Evolutionary conservation across 148 eudicot species (phyloP), one percentile per base, ranked within the genome.

Genomic region (Rheum nobile): DNA sequence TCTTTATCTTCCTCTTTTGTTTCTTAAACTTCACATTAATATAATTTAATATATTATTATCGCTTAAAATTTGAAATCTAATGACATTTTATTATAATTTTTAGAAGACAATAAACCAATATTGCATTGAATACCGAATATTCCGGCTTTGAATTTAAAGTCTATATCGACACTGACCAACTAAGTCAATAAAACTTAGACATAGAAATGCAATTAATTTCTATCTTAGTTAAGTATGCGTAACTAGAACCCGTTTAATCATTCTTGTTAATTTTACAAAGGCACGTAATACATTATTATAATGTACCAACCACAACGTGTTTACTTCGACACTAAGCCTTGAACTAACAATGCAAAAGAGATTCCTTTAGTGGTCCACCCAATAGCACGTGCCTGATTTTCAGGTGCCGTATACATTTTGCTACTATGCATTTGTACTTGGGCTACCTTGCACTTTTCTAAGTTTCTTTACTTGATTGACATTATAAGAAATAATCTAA

Each of bases 311-410:
- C 67, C 67, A 28, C 39, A 65, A 65, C 39, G 10, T 65, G 21
- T 28, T 65, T 65, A 32, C 70, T 65, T 65, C 70, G 70, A 65
- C 70, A 32, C 17, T 32, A 65, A 65, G 70, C 70, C 70, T 13
- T 65, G 39, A 65, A 65, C 70, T 65, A 32, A 65, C 38, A 32
- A 29, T 16, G 12, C 70, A 59, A 59, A 26, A 22, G 22, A 4
- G 55, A 21, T 19, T 32, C 0, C 22, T 65, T 65, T 65, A 19
- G 39, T 65, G 70, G 70, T 65, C 41, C 70, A 5, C 41, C 39
- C 38, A 31, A 6, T 7, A 5, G 43, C 70, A 32, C 41, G 70
- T 65, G 70, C 70, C 39, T 61, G 19, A 65, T 31, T 65, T 65
- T 63, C 8, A 12, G 34, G 67, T 59, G 67, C 67, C 67, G 34